Base-by-base conservation (phyloP, 2,329 filamentous ascomycete genomes). In the Hypoxylon sp. region DNA sequence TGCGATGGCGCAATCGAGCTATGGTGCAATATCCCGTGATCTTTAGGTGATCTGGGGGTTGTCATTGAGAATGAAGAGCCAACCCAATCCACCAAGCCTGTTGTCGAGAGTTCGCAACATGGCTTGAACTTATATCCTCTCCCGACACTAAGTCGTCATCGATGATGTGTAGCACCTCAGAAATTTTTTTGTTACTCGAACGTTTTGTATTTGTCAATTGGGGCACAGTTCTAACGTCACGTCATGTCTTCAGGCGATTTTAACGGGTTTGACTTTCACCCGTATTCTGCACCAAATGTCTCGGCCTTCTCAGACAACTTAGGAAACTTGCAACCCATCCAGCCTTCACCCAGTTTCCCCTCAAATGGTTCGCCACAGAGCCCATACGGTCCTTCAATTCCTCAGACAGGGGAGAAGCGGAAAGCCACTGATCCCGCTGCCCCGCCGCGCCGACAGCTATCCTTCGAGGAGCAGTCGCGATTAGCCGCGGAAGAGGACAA, bases 401-500 rank as follows among this genome's bases (percentile, higher is more conserved):
- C 74, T 52, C 64, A 73, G 17, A 57, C 77, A 5, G 78, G 78
- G 23, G 83, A 85, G 60, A 85, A 85, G 79, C 81, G 81, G 69
- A 82, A 84, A 72, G 76, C 83, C 21, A 84, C 85, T 60, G 76
- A 79, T 30, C 74, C 79, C 62, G 77, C 76, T 60, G 77, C 75
- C 55, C 77, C 79, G 58, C 75, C 79, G 43, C 79, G 77, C 67
- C 84, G 79, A 61, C 80, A 85, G 49, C 71, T 89, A 65, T 86
- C 81, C 73, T 86, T 91, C 52, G 92, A 94, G 79, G 92, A 94
- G 69, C 84, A 88, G 41, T 90, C 91, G 11, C 90, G 92, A 41
- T 73, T 89, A 5, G 91, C 91, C 11, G 93, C 93, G 21, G 93
- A 97, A 79, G 93, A 97, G 80, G 93, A 97, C 79, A 97, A 97